Base-by-base conservation (phyloP, 768 basidiomycete species). In the Pulveroboletus sp. region DNA sequence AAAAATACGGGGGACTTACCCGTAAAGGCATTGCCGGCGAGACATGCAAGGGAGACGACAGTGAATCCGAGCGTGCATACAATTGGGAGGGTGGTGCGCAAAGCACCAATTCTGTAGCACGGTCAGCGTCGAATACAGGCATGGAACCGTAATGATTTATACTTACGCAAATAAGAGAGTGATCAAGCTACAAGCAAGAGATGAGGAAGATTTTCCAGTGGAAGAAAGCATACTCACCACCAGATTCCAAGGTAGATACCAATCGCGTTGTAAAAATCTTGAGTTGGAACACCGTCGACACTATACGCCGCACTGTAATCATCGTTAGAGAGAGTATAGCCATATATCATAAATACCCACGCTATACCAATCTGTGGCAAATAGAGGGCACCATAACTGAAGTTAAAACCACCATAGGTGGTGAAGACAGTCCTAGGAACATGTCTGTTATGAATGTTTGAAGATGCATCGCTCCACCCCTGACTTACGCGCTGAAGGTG, bases 381-480 rank as follows among this genome's bases (percentile, higher is more conserved):
- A 49, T 54, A 64, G 16, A 64, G 45, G 17, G 63, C 64, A 32
- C 62, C 63, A 42, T 59, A 64, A 20, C 60, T 63, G 14, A 63
- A 45, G 48, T 64, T 64, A 56, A 64, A 64, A 23, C 62, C 62
- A 19, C 65, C 63, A 17, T 64, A 66, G 20, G 63, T 66, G 25
- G 43, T 27, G 37, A 64, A 64, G 8, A 64, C 65, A 25, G 59
- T 59, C 17, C 61, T 63, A 29, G 27, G 2, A 29, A 9, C 27
- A 29, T 11, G 12, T 29, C 12, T 29, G 27, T 29, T 29, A 29
- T 29, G 5, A 27, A 9, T 9, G 27, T 29, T 29, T 5, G 12
- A 11, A 9, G 27, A 29, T 29, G 8, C 9, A 9, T 29, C 8
- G 12, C 8, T 8, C 19, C 24, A 9, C 6, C 2, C 34, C 12